Evolutionary conservation across 108 stramenopile species (phyloP).

Genomic region (Aureococcus anophagefferens): DNA sequence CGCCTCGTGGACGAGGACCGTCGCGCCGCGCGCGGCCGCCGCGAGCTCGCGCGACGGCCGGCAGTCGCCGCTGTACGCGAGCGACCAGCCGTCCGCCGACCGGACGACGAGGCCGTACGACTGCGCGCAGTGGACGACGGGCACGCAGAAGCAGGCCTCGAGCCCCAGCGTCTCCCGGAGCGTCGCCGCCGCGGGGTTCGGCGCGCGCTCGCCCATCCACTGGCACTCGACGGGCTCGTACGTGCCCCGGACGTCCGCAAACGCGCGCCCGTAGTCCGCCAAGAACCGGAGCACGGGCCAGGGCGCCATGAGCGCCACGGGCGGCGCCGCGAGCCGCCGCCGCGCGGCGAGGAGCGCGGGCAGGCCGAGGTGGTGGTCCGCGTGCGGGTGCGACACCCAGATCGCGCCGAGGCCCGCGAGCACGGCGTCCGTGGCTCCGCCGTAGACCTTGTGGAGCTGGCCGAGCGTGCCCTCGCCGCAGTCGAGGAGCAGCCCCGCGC

Average conservation of each 20-base stretch:
- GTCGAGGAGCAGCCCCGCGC: slow-evolving; percentile 69
- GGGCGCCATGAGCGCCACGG: slow-evolving; percentile 76
- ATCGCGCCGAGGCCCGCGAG: slow-evolving; percentile 57
- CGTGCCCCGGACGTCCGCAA: slow-evolving; percentile 40
- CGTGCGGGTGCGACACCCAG: slow-evolving; percentile 95
- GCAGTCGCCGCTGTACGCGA: slow-evolving; percentile 88
- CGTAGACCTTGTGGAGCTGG: slow-evolving; percentile 47
- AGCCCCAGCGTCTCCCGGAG: slow-evolving; percentile 51
- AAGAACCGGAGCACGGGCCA: slow-evolving; percentile 58
- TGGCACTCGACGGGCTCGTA: slow-evolving; percentile 63
- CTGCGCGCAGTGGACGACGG: slow-evolving; percentile 72
- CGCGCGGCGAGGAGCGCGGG: slow-evolving; percentile 65
- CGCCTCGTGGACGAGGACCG: slow-evolving; percentile 90
- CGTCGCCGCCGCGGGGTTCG: slow-evolving; percentile 17
- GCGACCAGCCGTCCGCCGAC: slow-evolving; percentile 59
- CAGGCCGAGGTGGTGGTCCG: slow-evolving; percentile 92
- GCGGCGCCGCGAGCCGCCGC: slow-evolving; percentile 9
- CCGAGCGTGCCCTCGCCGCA: slow-evolving; percentile 88
- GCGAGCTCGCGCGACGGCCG: slow-evolving; percentile 74
- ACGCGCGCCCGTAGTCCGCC: slow-evolving; percentile 54
- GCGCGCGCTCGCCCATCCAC: slow-evolving; percentile 27
- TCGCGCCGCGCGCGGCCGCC: slow-evolving; percentile 47
- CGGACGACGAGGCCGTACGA: slow-evolving; percentile 72
- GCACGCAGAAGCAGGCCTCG: slow-evolving; percentile 46
- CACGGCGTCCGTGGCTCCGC: slow-evolving; percentile 9